Percentiles rank a stretch among this genome's conserved stretches.
Conservation (phyloP, 768 basidiomycete genomes). For the Lyophyllum shimeji region DNA sequence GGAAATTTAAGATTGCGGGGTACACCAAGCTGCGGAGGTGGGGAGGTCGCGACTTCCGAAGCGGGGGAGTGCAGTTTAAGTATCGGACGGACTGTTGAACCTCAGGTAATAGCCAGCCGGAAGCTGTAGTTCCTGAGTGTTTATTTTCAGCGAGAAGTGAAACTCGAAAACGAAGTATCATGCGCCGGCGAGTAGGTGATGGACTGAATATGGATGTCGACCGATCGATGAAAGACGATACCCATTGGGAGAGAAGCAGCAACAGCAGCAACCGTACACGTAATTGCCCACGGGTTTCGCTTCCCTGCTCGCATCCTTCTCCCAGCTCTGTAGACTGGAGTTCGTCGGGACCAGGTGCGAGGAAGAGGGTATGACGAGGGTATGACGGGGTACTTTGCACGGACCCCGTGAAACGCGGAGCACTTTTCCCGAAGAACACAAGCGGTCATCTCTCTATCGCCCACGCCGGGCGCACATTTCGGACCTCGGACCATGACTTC, state of each 20-base stretch:
- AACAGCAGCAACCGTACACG: neutral
- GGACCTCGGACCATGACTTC: too few relatives aligned
- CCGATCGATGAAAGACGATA: too few relatives aligned
- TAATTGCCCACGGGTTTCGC: neutral
- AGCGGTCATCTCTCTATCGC: too few relatives aligned
- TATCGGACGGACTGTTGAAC: neutral
- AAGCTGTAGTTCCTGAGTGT: neutral
- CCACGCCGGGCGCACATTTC: too few relatives aligned
- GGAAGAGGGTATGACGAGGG: too few relatives aligned
- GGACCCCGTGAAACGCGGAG: too few relatives aligned
- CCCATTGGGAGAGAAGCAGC: neutral
- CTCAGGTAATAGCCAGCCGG: neutral
- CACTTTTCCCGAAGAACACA: too few relatives aligned
- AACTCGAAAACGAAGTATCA: neutral
- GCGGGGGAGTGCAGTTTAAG: neutral
- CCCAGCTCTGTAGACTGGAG: too few relatives aligned
- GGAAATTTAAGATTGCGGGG: neutral
- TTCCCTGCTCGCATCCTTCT: too few relatives aligned
- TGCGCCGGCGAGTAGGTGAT: neutral
- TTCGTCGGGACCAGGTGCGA: too few relatives aligned
- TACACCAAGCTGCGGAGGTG: slow-evolving; percentile 4
- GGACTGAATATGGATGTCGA: neutral
- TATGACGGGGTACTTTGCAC: too few relatives aligned
- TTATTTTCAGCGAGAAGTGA: slow-evolving; percentile 7
- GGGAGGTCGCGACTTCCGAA: slow-evolving; percentile 1